Percentiles rank a stretch among this genome's conserved stretches.
phyloP scores from a whole-genome alignment of 805 yeast genomes.

The Clavispora phyllophila region DNA sequence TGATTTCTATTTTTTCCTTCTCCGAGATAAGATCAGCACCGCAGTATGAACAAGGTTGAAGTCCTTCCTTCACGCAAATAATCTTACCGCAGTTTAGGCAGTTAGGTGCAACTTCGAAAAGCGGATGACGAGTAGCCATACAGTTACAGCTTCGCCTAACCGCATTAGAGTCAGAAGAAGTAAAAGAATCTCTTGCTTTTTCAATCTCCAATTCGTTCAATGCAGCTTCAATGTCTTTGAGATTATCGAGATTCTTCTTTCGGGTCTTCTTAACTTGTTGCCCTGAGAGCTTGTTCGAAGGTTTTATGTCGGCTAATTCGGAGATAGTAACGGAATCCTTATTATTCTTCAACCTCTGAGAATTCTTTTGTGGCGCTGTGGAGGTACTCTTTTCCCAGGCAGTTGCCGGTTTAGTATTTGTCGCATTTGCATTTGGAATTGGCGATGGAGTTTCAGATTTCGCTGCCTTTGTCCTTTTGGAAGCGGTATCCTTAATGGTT shows the following conservation, averaged over 20 bases:
- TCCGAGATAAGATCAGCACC: slow-evolving; percentile 58
- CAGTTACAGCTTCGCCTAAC: slow-evolving; percentile 57
- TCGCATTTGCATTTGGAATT: background rate
- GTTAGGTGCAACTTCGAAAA: slow-evolving; percentile 87
- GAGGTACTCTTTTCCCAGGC: background rate
- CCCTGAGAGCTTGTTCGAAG: slow-evolving; percentile 20
- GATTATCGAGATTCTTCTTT: slow-evolving; percentile 45
- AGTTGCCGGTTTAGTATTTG: slow-evolving; percentile 6
- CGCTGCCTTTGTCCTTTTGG: background rate
- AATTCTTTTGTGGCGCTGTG: slow-evolving; percentile 3
- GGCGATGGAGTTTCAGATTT: slow-evolving; percentile 1
- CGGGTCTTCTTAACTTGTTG: slow-evolving; percentile 28
- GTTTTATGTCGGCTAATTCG: slow-evolving; percentile 39
- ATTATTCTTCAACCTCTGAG: slow-evolving; percentile 9
- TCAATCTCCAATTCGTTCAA: slow-evolving; percentile 46
- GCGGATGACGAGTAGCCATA: slow-evolving; percentile 82
- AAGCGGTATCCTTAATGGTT: background rate
- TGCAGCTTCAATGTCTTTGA: slow-evolving; percentile 64
- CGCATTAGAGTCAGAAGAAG: slow-evolving; percentile 1
- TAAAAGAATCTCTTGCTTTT: slow-evolving; percentile 6
- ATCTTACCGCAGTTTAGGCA: slow-evolving; percentile 93
- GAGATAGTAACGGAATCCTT: slow-evolving; percentile 40
- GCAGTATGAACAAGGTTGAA: slow-evolving; percentile 86
- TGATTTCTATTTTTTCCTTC: slow-evolving; percentile 58
- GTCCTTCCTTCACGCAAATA: slow-evolving; percentile 84